A percentile compares a stretch with the other conserved stretches of the same genome.
phyloP scores from a whole-genome alignment of 106 monocot species.

The Apostasia shenzhenica region DNA sequence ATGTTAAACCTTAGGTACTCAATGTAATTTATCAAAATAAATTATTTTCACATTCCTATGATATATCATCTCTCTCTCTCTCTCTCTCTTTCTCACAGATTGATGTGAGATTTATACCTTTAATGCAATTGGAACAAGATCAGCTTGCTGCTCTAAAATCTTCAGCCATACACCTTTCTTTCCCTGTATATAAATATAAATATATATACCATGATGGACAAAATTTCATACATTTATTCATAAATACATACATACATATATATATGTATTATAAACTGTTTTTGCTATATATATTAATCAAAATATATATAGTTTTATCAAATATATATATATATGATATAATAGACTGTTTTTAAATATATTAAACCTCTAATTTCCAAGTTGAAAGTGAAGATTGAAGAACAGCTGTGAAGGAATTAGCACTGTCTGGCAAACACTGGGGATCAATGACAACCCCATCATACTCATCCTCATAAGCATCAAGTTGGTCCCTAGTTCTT shows the following conservation, averaged over 20 bases:
- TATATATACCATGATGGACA: no score
- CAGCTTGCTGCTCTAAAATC: slow-evolving; percentile 54
- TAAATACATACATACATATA: background rate
- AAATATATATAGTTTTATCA: no score
- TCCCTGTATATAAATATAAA: slow-evolving; percentile 28
- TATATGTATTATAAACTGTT: background rate
- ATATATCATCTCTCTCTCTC: no score
- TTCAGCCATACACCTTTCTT: slow-evolving; percentile 83
- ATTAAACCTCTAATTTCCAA: slow-evolving; percentile 55
- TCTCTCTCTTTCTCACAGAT: no score
- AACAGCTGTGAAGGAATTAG: slow-evolving; percentile 41
- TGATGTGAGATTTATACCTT: slow-evolving; percentile 34
- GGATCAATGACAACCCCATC: slow-evolving; percentile 59
- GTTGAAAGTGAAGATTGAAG: slow-evolving; percentile 64
- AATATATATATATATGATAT: no score
- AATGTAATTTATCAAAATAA: no score
- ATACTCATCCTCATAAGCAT: slow-evolving; percentile 79
- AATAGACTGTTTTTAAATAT: no score
- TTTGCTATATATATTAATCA: background rate
- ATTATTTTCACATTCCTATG: no score
- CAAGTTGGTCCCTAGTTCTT: slow-evolving; percentile 34
- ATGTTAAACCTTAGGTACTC: no score
- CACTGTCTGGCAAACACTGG: slow-evolving; percentile 45
- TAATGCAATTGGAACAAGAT: slow-evolving; percentile 74
- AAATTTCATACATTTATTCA: no score